A percentile compares a stretch with the other conserved stretches of the same genome.
Evolutionary conservation across 352 stramenopile species (phyloP).

Genomic region (Phytopythium oedochilum): DNA sequence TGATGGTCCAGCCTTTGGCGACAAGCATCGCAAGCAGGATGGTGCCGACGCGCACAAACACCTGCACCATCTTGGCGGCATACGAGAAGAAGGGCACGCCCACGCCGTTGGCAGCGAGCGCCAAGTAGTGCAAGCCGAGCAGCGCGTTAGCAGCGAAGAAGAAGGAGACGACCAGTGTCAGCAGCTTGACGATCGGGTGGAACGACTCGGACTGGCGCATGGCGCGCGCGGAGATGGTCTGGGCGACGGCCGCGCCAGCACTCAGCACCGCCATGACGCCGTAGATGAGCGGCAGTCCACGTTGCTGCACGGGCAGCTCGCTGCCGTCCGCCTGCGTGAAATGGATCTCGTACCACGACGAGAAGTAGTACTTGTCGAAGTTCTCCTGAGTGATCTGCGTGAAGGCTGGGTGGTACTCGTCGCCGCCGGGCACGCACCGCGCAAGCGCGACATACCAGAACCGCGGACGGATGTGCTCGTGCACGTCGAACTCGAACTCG

Average conservation of each 20-base stretch:
- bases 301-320: slow-evolving; percentile 64
- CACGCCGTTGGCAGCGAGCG: slow-evolving; percentile 57
- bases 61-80: slow-evolving; percentile 57
- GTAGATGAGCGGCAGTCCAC: slow-evolving; percentile 55
- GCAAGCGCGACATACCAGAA: slow-evolving; percentile 75
- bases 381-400: slow-evolving; percentile 61
- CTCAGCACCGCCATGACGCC: slow-evolving; percentile 41
- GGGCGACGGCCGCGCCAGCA: slow-evolving; percentile 19
- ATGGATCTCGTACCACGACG: slow-evolving; percentile 74
- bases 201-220: slow-evolving; percentile 65
- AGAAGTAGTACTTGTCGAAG: slow-evolving; percentile 78
- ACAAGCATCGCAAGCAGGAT: slow-evolving; percentile 71
- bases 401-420: slow-evolving; percentile 56
- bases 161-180: slow-evolving; percentile 60
- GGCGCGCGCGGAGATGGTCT: slow-evolving; percentile 37
- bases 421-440: slow-evolving; percentile 60
- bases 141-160: slow-evolving; percentile 57
- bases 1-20: slow-evolving; percentile 82
- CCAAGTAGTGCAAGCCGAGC: slow-evolving; percentile 55
- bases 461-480: slow-evolving; percentile 56
- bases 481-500: slow-evolving; percentile 54
- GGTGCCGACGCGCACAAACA: slow-evolving; percentile 67
- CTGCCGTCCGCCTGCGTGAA: slow-evolving; percentile 61
- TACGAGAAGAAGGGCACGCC: slow-evolving; percentile 69
- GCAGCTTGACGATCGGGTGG: slow-evolving; percentile 71